Evolutionary conservation across 140 eudicot species (phyloP).

Genomic region (Cichorium intybus): DNA sequence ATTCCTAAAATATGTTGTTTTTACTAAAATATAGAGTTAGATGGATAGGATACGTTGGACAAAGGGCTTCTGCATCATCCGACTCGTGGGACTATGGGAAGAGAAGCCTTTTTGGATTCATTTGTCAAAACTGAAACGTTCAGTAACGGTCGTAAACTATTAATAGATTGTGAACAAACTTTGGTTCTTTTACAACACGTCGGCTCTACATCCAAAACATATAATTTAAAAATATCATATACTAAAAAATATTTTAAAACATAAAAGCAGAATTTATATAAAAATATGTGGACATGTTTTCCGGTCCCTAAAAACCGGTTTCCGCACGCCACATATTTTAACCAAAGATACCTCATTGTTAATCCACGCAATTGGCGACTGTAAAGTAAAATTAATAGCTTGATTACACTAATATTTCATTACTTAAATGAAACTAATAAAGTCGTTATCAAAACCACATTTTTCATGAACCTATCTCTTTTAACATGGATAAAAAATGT

Average conservation of each 20-base stretch:
- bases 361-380: constrained; percentile 28
- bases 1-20: no score
- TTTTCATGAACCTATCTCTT: constrained; percentile 21
- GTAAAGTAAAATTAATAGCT: constrained; percentile 23
- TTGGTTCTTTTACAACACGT: background rate
- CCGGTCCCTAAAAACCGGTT: constrained; percentile 20
- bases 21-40: no score
- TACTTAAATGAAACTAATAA: background rate
- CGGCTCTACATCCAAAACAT: background rate
- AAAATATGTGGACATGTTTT: background rate
- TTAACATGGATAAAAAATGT: background rate
- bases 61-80: no score
- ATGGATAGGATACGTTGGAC: no score
- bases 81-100: background rate
- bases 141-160: background rate
- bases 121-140: background rate
- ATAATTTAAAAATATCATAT: background rate
- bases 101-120: background rate
- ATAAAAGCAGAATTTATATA: background rate
- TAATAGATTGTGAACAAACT: background rate
- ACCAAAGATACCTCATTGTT: constrained; percentile 13
- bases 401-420: constrained; percentile 15
- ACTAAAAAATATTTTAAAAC: background rate
- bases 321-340: constrained; percentile 21
- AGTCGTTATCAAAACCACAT: constrained; percentile 3